Percentiles rank a stretch among this genome's conserved stretches.
Conservation (phyloP, 2,329 filamentous ascomycete genomes). For the Ceratocystis cacaofunesta region DNA sequence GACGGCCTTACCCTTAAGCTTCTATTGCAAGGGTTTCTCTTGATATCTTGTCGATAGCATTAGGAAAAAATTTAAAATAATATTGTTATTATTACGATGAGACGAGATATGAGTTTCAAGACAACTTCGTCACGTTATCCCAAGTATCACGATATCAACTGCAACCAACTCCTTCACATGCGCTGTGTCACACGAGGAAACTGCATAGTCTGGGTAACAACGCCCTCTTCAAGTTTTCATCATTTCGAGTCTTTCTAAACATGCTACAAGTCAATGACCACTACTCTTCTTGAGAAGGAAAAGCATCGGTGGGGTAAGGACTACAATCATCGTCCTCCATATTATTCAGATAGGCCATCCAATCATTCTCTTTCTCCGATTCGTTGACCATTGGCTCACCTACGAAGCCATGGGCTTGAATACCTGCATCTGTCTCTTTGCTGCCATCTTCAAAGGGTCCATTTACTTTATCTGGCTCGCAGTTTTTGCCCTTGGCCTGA, state of each 20-base stretch:
- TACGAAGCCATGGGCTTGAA: neutral
- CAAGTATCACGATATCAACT: neutral
- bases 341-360: neutral
- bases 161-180: neutral
- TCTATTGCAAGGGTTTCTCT: too few relatives aligned
- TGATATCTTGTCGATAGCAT: too few relatives aligned
- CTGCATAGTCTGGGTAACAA: neutral
- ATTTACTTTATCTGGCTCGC: neutral
- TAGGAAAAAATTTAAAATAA: too few relatives aligned
- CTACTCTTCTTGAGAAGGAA: neutral
- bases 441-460: neutral
- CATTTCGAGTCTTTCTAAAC: neutral
- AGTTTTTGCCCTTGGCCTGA: too few relatives aligned
- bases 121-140: neutral
- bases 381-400: neutral
- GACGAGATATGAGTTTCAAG: neutral
- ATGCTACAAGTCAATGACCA: neutral
- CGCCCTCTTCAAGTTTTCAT: neutral
- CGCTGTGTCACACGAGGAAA: neutral
- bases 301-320: neutral
- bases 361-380: neutral
- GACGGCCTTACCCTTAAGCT: too few relatives aligned
- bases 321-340: neutral
- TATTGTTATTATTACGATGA: too few relatives aligned
- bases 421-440: neutral